Percentiles rank a stretch among this genome's conserved stretches.
Conservation (phyloP, 441 rosid species). For the Bocquillonia castaneifolia region DNA sequence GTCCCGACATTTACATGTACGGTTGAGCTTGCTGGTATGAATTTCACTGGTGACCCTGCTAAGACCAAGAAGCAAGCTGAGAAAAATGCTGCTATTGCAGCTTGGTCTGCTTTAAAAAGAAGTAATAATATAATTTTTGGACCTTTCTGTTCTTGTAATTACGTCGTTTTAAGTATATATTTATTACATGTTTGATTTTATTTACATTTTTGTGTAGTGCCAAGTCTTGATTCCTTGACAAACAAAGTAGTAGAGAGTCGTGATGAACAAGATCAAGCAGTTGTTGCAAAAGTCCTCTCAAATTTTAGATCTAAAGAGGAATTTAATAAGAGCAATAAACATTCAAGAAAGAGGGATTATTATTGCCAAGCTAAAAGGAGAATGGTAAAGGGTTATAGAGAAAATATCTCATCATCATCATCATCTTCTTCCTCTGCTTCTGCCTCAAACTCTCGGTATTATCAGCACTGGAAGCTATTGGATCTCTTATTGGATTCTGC, state of each 20-base stretch:
- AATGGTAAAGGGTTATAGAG: slow-evolving; percentile 27
- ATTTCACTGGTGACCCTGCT: slow-evolving; percentile 59
- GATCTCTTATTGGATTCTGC: slow-evolving; percentile 46
- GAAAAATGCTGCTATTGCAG: slow-evolving; percentile 77
- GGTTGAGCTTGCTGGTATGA: slow-evolving; percentile 72
- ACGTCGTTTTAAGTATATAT: too few relatives aligned
- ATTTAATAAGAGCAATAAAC: slow-evolving; percentile 15
- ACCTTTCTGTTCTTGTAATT: too few relatives aligned
- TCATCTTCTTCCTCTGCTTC: slow-evolving; percentile 21
- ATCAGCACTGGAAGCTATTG: slow-evolving; percentile 41
- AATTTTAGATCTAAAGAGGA: slow-evolving; percentile 45
- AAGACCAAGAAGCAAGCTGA: slow-evolving; percentile 84
- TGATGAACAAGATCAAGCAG: slow-evolving; percentile 52
- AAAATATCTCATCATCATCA: slow-evolving; percentile 18
- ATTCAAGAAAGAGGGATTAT: slow-evolving; percentile 44
- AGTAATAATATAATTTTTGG: slow-evolving; percentile 21
- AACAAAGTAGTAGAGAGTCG: slow-evolving; percentile 30
- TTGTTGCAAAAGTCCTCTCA: slow-evolving; percentile 51
- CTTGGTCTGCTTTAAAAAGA: slow-evolving; percentile 71
- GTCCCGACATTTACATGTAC: slow-evolving; percentile 59
- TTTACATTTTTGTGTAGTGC: slow-evolving; percentile 35
- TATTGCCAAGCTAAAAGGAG: slow-evolving; percentile 48
- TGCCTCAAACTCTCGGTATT: slow-evolving; percentile 19
- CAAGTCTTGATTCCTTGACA: slow-evolving; percentile 38
- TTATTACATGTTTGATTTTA: neutral